phyloP scores from a whole-genome alignment of 2,329 filamentous ascomycete species.

The Paracorniculantispora psalliotae region DNA sequence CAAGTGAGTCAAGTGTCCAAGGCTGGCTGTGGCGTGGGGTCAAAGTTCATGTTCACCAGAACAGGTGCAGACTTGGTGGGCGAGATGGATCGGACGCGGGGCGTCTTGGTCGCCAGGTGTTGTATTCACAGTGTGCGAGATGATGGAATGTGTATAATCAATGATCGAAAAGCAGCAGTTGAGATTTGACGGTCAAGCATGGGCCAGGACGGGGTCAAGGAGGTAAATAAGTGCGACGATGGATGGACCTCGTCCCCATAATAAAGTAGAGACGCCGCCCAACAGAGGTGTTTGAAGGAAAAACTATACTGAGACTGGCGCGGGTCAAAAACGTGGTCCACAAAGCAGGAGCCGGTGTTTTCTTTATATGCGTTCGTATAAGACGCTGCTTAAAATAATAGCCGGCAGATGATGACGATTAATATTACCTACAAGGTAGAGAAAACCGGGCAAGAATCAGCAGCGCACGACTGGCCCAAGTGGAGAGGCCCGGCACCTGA shows the following conservation, averaged over 20 bases:
- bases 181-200: not conserved
- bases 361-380: no score
- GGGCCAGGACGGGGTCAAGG: not conserved
- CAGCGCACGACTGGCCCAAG: not conserved
- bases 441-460: not conserved
- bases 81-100: no score
- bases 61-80: no score
- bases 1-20: slow-evolving; percentile 9
- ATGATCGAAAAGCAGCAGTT: not conserved
- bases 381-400: no score
- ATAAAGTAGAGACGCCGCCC: slow-evolving; percentile 7
- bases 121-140: not conserved
- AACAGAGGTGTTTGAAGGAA: not conserved
- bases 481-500: slow-evolving; percentile 3
- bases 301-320: not conserved
- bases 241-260: slow-evolving; percentile 7
- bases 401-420: no score
- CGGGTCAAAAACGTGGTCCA: not conserved
- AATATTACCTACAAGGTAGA: not conserved
- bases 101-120: not conserved
- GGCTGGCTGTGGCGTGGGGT: not conserved
- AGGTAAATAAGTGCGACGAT: slow-evolving; percentile 3
- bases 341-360: not conserved
- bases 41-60: slow-evolving; percentile 1
- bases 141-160: not conserved